These are phyloP conservation scores for Candida glaebosa DNA, from an alignment of 805 yeast genomes.

Conservation along the genomic window DNA sequence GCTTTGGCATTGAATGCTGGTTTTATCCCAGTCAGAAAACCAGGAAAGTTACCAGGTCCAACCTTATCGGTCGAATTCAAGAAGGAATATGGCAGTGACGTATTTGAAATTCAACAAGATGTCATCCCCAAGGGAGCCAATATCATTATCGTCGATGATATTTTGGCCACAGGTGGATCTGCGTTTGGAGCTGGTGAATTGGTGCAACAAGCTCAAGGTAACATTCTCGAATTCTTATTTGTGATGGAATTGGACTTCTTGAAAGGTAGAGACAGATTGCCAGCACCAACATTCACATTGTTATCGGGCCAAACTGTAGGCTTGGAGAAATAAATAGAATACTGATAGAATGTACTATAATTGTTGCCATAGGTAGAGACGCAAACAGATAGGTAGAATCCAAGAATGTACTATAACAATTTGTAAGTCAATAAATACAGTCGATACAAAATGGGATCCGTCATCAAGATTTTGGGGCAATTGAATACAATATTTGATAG, in stretches of 20 bases:
- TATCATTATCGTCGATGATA: constrained; percentile 89
- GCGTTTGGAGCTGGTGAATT: constrained; percentile 92
- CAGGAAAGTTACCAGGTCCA: constrained; percentile 92
- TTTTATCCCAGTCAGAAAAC: constrained; percentile 92
- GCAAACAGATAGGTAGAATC: too few species aligned
- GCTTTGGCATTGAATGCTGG: constrained; percentile 88
- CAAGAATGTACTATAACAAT: too few species aligned
- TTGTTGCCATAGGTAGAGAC: too few species aligned
- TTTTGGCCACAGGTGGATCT: constrained; percentile 97
- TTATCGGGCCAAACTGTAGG: constrained; percentile 75
- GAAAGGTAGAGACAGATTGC: constrained; percentile 85
- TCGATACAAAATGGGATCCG: too few species aligned
- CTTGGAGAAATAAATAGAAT: constrained; percentile 8
- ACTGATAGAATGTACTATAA: too few species aligned
- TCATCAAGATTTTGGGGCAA: too few species aligned
- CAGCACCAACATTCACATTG: constrained; percentile 85
- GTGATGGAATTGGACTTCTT: constrained; percentile 94
- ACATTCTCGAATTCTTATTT: constrained; percentile 76
- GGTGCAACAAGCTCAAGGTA: constrained; percentile 61
- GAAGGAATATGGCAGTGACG: constrained; percentile 93
- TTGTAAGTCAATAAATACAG: too few species aligned
- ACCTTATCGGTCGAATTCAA: constrained; percentile 65
- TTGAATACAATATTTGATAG: too few species aligned
- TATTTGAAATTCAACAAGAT: constrained; percentile 81
- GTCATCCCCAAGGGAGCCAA: constrained; percentile 77